A percentile compares a stretch with the other conserved stretches of the same genome.
phyloP scores from a whole-genome alignment of 352 stramenopile species.

The Pythium dissimile region DNA sequence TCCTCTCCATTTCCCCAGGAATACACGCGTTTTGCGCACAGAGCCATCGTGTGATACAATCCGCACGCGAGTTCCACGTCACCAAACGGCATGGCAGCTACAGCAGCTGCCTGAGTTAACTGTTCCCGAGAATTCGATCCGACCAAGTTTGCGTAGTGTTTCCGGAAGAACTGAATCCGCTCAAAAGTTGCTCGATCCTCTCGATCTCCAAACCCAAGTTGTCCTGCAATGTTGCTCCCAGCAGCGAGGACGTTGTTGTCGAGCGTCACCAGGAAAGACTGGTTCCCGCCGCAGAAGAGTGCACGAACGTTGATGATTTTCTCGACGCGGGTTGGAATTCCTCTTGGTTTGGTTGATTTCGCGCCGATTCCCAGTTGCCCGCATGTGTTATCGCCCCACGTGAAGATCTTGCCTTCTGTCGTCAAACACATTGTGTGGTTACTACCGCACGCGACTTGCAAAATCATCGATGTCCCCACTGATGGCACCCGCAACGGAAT shows the following conservation, averaged over 20 bases:
- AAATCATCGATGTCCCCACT: slow-evolving; percentile 34
- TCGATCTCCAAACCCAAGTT: slow-evolving; percentile 55
- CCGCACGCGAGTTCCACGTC: slow-evolving; percentile 48
- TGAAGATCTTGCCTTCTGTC: slow-evolving; percentile 48
- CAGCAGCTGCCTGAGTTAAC: background rate
- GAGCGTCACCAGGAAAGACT: slow-evolving; percentile 59
- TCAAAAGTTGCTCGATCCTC: slow-evolving; percentile 44
- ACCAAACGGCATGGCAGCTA: slow-evolving; percentile 10
- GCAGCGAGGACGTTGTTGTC: slow-evolving; percentile 51
- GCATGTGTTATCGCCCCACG: slow-evolving; percentile 63
- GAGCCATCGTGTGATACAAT: slow-evolving; percentile 56
- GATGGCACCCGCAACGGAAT: slow-evolving; percentile 47
- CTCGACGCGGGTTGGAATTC: slow-evolving; percentile 43
- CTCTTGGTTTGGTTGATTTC: slow-evolving; percentile 26
- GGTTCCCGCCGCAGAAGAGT: slow-evolving; percentile 47
- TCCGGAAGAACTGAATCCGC: slow-evolving; percentile 47
- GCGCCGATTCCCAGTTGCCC: slow-evolving; percentile 52
- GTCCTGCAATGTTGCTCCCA: slow-evolving; percentile 61
- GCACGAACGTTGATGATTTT: slow-evolving; percentile 40
- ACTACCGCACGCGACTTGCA: slow-evolving; percentile 51
- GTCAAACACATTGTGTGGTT: slow-evolving; percentile 67
- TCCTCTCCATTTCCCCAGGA: slow-evolving; percentile 68
- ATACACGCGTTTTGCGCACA: slow-evolving; percentile 39
- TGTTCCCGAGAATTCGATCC: slow-evolving; percentile 6
- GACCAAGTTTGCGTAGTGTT: slow-evolving; percentile 11